Conservation (phyloP, 2,329 filamentous ascomycete genomes). For the Tothia fuscella region DNA sequence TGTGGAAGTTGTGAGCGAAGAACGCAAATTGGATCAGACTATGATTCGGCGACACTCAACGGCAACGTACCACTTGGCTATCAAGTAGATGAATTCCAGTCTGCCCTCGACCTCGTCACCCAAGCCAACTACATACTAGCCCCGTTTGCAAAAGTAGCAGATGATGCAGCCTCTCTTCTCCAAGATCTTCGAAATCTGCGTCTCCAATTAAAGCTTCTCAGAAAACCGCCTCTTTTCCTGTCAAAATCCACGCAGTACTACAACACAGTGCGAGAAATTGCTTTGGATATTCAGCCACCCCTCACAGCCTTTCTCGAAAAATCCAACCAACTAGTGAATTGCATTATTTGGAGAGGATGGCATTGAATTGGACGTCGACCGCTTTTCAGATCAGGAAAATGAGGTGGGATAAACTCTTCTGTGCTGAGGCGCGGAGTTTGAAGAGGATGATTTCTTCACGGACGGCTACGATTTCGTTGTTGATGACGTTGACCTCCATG, state of each 20-base stretch:
- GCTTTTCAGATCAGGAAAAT: not conserved
- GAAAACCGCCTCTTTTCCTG: not conserved
- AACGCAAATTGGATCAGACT: not conserved
- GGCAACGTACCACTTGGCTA: not conserved
- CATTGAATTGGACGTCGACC: not conserved
- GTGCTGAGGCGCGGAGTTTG: not conserved
- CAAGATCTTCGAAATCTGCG: not conserved
- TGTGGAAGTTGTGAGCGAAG: not conserved
- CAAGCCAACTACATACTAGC: not conserved
- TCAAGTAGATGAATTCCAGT: not conserved
- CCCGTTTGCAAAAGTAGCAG: not conserved
- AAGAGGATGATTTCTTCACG: not conserved
- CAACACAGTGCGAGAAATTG: not conserved
- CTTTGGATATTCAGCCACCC: not conserved
- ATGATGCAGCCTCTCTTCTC: not conserved
- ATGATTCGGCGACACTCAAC: not conserved
- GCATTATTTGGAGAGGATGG: not conserved
- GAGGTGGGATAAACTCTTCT: not conserved
- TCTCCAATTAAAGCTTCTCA: not conserved
- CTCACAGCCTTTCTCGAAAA: not conserved
- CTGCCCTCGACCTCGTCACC: not conserved
- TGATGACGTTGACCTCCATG: not conserved
- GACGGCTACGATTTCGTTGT: not conserved
- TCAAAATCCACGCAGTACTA: not conserved
- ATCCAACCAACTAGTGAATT: not conserved